A percentile compares a stretch with the other conserved stretches of the same genome.
Conservation (phyloP, 257 asterid species). For the Solanum appendiculatum region DNA sequence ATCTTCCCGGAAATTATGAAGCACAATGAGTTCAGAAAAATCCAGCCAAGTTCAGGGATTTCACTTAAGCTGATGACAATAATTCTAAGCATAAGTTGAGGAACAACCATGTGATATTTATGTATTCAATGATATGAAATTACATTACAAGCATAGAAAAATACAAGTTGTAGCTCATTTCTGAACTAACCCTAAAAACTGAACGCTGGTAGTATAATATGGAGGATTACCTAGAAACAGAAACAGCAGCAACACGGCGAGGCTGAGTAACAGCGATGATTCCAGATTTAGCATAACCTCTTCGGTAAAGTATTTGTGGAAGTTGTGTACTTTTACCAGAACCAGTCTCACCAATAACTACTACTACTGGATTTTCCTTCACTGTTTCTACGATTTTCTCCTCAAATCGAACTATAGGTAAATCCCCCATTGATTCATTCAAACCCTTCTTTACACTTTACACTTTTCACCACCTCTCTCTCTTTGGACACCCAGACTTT, state of each 20-base stretch:
- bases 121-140: neutral
- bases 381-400: conserved; percentile 72
- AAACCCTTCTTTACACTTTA: neutral
- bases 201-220: neutral
- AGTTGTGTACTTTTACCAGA: conserved; percentile 97
- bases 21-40: neutral
- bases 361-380: conserved; percentile 63
- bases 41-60: neutral
- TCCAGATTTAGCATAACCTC: conserved; percentile 69
- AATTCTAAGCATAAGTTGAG: neutral
- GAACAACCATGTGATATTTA: neutral
- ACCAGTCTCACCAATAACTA: conserved; percentile 88
- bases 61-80: neutral
- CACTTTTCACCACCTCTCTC: neutral
- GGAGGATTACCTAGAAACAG: conserved; percentile 55
- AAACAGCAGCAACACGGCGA: conserved; percentile 94
- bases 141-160: neutral
- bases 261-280: conserved; percentile 91
- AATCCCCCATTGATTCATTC: conserved; percentile 30
- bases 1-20: neutral
- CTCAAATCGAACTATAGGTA: conserved; percentile 76
- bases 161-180: neutral
- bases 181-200: neutral
- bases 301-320: conserved; percentile 75
- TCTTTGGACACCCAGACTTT: too few relatives aligned